Base-by-base conservation (phyloP, 208 protist genomes). In the Trypanosoma lewisi region DNA sequence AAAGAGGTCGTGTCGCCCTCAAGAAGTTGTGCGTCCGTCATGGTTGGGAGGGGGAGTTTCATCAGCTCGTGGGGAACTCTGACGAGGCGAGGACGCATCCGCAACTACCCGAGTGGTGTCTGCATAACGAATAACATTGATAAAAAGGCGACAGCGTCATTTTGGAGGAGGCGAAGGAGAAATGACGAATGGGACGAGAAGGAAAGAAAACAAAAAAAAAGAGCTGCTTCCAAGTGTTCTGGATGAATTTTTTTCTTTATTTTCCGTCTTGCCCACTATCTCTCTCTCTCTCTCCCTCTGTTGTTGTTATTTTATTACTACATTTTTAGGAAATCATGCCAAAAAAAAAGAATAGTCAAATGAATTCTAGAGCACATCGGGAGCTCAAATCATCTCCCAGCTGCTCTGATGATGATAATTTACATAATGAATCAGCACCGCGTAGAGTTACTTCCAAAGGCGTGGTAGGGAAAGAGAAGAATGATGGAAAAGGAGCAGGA, bases 1-100 rank as follows among this genome's bases (percentile, higher is more conserved):
- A 39, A 1, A 70, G 72, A 14, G 77, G 71, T 11, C 41, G 41
- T 16, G 44, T 53, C 7, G 81, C 77, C 8, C 44, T 87, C 27
- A 56, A 70, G 34, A 55, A 67, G 11, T 56, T 87, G 4, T 56
- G 58, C 21, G 19, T 55, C 19, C 66, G 70, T 8, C 81, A 82
- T 21, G 14, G 21, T 65, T 80, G n/a, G 50, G 51, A 55, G 21
- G 19, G 48, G 36, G 59, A 70, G 47, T 70, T 55, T 42, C 25
- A 62, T n/a, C 64, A 44, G 47, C 23, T 63, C 28, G 33, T 54
- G 21, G 64, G 41, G 31, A 14, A n/a, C 21, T 36, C 7, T 28
- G 64, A 65, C 12, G 57, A 56, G 12, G 34, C 25, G 21, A 41
- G 36, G 2, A 23, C 19, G 37, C 51, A 23, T 36, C 50, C 48